A percentile compares a stretch with the other conserved stretches of the same genome.
Evolutionary conservation across 768 basidiomycete species (phyloP).

Genomic region (Hygrophoropsis aurantiaca): DNA sequence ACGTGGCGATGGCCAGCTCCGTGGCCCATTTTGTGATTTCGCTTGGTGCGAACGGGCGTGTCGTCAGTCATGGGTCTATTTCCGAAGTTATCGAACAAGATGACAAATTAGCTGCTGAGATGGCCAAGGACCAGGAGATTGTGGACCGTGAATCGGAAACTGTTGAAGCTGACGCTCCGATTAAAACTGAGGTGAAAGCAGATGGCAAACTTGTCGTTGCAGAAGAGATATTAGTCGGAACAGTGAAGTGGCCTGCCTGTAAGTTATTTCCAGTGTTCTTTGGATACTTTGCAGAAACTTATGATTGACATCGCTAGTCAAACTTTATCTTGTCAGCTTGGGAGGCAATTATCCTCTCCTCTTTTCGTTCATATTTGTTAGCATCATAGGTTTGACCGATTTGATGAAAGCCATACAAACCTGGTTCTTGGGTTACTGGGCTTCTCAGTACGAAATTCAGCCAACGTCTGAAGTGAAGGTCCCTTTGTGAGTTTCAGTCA

Average conservation of each 20-base stretch:
- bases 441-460: slow-evolving; percentile 38
- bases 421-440: slow-evolving; percentile 48
- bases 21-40: slow-evolving; percentile 47
- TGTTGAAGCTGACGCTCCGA: slow-evolving; percentile 16
- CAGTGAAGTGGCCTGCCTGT: slow-evolving; percentile 51
- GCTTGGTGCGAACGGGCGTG: slow-evolving; percentile 48
- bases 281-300: slow-evolving; percentile 16
- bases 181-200: slow-evolving; percentile 5
- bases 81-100: slow-evolving; percentile 47
- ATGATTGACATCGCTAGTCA: slow-evolving; percentile 15
- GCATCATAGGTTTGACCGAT: slow-evolving; percentile 21
- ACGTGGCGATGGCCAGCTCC: slow-evolving; percentile 26
- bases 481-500: slow-evolving; percentile 27
- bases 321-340: slow-evolving; percentile 25
- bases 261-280: slow-evolving; percentile 11
- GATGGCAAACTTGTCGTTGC: slow-evolving; percentile 63
- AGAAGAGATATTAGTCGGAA: slow-evolving; percentile 63
- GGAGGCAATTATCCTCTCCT: slow-evolving; percentile 25
- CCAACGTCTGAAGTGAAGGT: slow-evolving; percentile 34
- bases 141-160: slow-evolving; percentile 13
- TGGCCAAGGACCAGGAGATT: slow-evolving; percentile 12
- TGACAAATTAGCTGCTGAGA: slow-evolving; percentile 25
- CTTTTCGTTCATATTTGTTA: slow-evolving; percentile 29
- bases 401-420: slow-evolving; percentile 26
- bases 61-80: slow-evolving; percentile 48